These are phyloP conservation scores for Pyronema omphalodes DNA, from an alignment of 495 filamentous ascomycete genomes.

Conservation along the genomic window DNA sequence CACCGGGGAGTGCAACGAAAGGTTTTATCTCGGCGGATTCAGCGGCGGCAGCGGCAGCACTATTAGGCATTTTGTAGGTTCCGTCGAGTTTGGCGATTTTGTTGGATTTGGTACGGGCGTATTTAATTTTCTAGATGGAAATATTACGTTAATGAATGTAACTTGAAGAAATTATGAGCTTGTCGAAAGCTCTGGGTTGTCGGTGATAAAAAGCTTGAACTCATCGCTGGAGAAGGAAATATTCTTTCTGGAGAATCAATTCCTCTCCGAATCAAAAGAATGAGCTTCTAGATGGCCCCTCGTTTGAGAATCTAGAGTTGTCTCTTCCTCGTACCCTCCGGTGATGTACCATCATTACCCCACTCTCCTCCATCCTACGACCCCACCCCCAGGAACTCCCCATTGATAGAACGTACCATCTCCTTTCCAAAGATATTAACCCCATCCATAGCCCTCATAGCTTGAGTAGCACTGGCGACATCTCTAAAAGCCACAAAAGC, in stretches of 20 bases:
- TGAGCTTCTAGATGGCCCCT: too few relatives aligned
- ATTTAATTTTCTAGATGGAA: slow-evolving; percentile 52
- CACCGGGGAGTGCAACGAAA: slow-evolving; percentile 17
- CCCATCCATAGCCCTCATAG: slow-evolving; percentile 70
- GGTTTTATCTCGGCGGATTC: slow-evolving; percentile 39
- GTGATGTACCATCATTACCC: neutral
- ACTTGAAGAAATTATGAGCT: neutral
- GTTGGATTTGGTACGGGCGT: slow-evolving; percentile 73
- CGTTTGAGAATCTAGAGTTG: too few relatives aligned
- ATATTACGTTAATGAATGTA: neutral
- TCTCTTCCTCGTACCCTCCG: neutral
- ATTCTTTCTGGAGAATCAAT: too few relatives aligned
- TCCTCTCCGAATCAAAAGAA: too few relatives aligned
- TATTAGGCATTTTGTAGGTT: slow-evolving; percentile 49
- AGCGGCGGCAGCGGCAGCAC: slow-evolving; percentile 32
- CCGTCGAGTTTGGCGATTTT: slow-evolving; percentile 78
- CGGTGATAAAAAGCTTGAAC: neutral
- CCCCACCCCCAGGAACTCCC: neutral
- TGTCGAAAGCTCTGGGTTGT: neutral
- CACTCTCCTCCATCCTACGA: neutral
- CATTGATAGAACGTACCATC: slow-evolving; percentile 41
- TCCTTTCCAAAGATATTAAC: slow-evolving; percentile 74
- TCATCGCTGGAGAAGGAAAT: neutral
- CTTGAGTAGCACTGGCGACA: slow-evolving; percentile 67
- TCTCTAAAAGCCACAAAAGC: slow-evolving; percentile 87